Percentiles rank a stretch among this genome's conserved stretches.
phyloP scores from a whole-genome alignment of 768 basidiomycete genomes.

The Mycena metata region DNA sequence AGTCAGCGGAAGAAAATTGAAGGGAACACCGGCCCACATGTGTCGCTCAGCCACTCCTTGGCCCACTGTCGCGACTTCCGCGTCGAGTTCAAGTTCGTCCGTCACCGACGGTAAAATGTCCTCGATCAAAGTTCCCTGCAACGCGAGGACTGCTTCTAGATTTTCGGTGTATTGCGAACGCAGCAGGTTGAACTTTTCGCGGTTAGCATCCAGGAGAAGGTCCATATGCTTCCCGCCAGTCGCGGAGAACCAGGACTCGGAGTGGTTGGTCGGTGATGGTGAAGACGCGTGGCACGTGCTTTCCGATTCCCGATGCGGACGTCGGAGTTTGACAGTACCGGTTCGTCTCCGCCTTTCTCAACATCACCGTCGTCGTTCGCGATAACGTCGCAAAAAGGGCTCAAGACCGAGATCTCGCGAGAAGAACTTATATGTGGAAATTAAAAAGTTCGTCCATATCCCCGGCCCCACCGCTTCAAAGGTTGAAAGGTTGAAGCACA shows the following conservation, averaged over 20 bases:
- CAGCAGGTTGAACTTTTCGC: constrained; percentile 50
- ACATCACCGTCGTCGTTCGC: background rate
- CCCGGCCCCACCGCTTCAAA: background rate
- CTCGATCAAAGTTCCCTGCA: constrained; percentile 66
- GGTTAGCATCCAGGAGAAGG: constrained; percentile 59
- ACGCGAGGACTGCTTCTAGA: constrained; percentile 56
- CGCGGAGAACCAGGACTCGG: constrained; percentile 27
- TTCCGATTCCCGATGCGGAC: constrained; percentile 24
- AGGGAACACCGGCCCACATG: constrained; percentile 59
- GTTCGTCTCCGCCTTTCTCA: constrained; percentile 12
- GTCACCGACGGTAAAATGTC: constrained; percentile 72
- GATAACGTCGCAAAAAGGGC: constrained; percentile 23
- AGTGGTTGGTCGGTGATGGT: background rate
- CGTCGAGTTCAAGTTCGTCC: constrained; percentile 68
- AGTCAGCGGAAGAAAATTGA: constrained; percentile 4
- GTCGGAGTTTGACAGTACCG: constrained; percentile 27
- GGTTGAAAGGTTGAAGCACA: no score
- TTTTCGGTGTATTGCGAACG: constrained; percentile 61
- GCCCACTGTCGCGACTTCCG: constrained; percentile 64
- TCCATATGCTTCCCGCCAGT: constrained; percentile 50
- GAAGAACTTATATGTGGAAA: background rate
- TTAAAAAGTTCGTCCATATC: constrained; percentile 8
- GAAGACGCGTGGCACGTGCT: constrained; percentile 20
- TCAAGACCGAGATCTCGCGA: constrained; percentile 20
- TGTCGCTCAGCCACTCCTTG: constrained; percentile 75